Evolutionary conservation across 1,139 yeast species (phyloP).

Genomic region (Taphrina pruni): DNA sequence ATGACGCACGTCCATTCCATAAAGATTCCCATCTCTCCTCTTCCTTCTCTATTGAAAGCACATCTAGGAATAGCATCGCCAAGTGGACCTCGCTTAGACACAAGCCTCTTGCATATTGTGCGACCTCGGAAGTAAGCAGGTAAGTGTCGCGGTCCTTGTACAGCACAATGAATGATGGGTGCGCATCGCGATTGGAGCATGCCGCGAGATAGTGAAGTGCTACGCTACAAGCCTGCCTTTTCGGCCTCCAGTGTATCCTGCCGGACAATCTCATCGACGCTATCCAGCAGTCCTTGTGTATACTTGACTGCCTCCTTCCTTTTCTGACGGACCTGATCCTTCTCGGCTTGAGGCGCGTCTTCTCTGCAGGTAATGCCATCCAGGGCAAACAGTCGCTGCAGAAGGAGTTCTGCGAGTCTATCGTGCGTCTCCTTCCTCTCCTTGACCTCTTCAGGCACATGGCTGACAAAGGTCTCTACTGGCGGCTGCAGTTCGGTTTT

Average conservation of each 20-base stretch:
- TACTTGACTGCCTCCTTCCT: slow-evolving; percentile 40
- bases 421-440: slow-evolving; percentile 37
- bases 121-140: too few relatives aligned
- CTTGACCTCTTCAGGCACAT: slow-evolving; percentile 16
- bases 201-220: too few relatives aligned
- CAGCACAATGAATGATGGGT: too few relatives aligned
- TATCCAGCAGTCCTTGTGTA: slow-evolving; percentile 39
- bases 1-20: too few relatives aligned
- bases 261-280: slow-evolving; percentile 35
- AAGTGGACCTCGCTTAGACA: too few relatives aligned
- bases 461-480: slow-evolving; percentile 12
- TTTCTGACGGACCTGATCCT: slow-evolving; percentile 24
- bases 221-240: neutral
- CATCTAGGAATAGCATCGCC: too few relatives aligned
- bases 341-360: slow-evolving; percentile 32
- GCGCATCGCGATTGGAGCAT: too few relatives aligned
- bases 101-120: too few relatives aligned
- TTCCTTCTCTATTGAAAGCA: too few relatives aligned
- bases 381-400: slow-evolving; percentile 29
- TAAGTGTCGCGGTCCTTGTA: too few relatives aligned
- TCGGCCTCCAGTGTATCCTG: slow-evolving; percentile 21
- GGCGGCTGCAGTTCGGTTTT: slow-evolving; percentile 18
- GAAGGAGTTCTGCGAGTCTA: slow-evolving; percentile 26
- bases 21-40: too few relatives aligned
- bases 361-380: slow-evolving; percentile 35